Evolutionary conservation across 2,329 filamentous ascomycete genomes (phyloP), one percentile per base, ranked within the genome.

Genomic region (Exophiala calicioides): DNA sequence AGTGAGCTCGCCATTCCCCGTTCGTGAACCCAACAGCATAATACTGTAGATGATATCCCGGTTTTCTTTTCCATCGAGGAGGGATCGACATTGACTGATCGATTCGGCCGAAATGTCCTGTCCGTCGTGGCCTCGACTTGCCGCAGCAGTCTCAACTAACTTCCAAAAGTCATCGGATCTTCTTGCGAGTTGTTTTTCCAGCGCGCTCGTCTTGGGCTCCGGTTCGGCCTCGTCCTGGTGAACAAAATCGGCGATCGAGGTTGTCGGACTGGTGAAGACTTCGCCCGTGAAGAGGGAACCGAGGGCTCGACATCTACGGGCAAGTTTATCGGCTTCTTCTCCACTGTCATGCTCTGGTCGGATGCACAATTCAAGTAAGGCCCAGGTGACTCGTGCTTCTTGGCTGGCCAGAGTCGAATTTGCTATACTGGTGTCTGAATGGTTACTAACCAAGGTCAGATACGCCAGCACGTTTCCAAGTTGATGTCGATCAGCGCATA

Each of bases 1-100:
- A 19, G 48, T 52, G 18, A 53, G 51, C 26, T 50, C 51, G 27
- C 51, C 51, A 27, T 55, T 48, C 9, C 37, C 44, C 13, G 40
- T 30, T 26, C 30, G 34, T 16, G 47, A 45, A 9, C 53, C 55
- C 23, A 59, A 46, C 20, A 59, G 36, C 51, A 57, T 54, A 56
- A 95, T 85, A 0, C 88, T 93, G 68, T 95, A 95, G 46, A 96
- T 80, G 13, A 95, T 85, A 64, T 96, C 90, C 42, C 90, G 82
- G 60, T 91, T 93, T 69, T 96, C 90, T 18, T 85, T 80, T 36
- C 85, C 85, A 57, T 89, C 86, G 9, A 95, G 76, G 16, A 91
- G 75, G n/a, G 44, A 42, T 36, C 47, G 52, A 33, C 49, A 52
- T 27, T 41, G 48, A 18, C 30, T 27, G 9, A 55, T 42, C 6